Evolutionary conservation across 208 protist species (phyloP).

Genomic region (Trypanosomatidae sp.): DNA sequence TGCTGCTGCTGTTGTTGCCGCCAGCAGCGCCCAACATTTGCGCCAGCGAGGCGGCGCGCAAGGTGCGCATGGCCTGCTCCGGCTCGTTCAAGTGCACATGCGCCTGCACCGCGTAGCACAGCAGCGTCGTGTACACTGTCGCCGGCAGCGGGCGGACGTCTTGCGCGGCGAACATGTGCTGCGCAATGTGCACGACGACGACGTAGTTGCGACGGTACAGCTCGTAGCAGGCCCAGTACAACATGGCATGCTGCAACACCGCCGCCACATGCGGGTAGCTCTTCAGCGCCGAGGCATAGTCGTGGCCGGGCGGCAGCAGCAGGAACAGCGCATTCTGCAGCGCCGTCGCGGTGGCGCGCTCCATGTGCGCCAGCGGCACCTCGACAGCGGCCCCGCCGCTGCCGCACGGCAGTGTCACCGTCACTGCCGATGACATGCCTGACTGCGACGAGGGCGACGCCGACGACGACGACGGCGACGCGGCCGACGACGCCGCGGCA

Average conservation of each 20-base stretch:
- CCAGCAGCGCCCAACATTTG: conserved; percentile 29
- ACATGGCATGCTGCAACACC: conserved; percentile 53
- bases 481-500: not conserved
- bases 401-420: not conserved
- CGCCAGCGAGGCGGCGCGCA: conserved; percentile 49
- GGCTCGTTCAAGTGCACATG: conserved; percentile 75
- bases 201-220: conserved; percentile 62
- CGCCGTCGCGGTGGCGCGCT: conserved; percentile 33
- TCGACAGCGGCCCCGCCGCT: conserved; percentile 6
- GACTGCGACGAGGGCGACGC: no score
- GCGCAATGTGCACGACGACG: conserved; percentile 44
- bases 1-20: conserved; percentile 3
- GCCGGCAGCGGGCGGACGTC: conserved; percentile 35
- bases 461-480: not conserved
- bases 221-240: conserved; percentile 72
- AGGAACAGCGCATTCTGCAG: conserved; percentile 79
- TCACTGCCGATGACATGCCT: not conserved
- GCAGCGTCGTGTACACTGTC: conserved; percentile 53
- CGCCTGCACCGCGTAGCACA: conserved; percentile 75
- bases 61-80: conserved; percentile 49
- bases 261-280: conserved; percentile 40
- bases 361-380: conserved; percentile 13
- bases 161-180: conserved; percentile 55
- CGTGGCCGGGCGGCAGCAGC: conserved; percentile 45
- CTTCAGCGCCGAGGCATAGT: conserved; percentile 29